Evolutionary conservation across 257 asterid species (phyloP).

Genomic region (Leonotis leonurus): DNA sequence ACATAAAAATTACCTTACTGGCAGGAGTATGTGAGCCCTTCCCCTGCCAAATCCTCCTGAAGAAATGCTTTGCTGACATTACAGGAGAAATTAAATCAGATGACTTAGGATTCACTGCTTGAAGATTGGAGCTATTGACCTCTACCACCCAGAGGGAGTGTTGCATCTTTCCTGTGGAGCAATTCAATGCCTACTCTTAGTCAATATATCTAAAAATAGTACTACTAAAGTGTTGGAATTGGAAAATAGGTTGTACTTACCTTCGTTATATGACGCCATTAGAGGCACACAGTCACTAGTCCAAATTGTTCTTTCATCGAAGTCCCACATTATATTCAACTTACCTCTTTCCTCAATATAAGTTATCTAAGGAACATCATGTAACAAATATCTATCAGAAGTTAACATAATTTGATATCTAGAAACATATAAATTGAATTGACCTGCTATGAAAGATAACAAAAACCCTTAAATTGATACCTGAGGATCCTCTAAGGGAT

Average conservation of each 20-base stretch:
- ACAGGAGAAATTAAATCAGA: conserved; percentile 41
- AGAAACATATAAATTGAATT: not conserved
- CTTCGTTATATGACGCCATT: conserved; percentile 83
- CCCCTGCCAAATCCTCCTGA: conserved; percentile 97
- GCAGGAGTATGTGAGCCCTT: conserved; percentile 83
- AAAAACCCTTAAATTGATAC: conserved; percentile 29
- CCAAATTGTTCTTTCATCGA: conserved; percentile 91
- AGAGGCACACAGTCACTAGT: conserved; percentile 70
- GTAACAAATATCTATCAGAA: conserved; percentile 1
- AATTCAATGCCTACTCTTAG: not conserved
- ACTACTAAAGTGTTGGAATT: not conserved
- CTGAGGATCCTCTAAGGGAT: conserved; percentile 89
- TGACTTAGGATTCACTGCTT: conserved; percentile 31
- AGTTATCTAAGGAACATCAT: conserved; percentile 39
- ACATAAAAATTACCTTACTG: conserved; percentile 61
- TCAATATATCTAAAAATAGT: conserved; percentile 5
- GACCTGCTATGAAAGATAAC: not conserved
- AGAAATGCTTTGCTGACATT: conserved; percentile 45
- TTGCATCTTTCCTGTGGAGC: conserved; percentile 69
- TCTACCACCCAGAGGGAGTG: conserved; percentile 93
- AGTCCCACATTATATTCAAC: conserved; percentile 59
- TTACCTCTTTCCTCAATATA: conserved; percentile 88
- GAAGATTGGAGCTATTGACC: conserved; percentile 42
- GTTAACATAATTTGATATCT: not conserved
- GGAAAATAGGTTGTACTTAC: conserved; percentile 30